phyloP scores from a whole-genome alignment of 352 stramenopile genomes.

The Phytophthora syringae region DNA sequence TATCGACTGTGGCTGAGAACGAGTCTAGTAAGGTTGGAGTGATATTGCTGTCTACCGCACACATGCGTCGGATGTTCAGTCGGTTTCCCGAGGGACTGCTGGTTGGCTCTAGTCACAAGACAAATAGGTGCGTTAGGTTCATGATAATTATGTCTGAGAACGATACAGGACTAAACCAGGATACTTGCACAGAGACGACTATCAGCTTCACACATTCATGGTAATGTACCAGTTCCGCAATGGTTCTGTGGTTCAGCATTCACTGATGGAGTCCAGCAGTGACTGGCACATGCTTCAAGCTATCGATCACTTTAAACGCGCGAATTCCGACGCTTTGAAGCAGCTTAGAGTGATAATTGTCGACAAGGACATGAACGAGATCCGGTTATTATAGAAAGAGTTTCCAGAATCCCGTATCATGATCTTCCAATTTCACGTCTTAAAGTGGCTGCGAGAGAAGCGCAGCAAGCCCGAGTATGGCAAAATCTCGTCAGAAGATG shows the following conservation, averaged over 20 bases:
- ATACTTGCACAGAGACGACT: constrained; percentile 3
- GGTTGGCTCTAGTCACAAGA: constrained; percentile 6
- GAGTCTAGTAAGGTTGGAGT: too few species aligned
- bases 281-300: not conserved
- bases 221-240: not conserved
- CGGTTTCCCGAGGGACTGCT: not conserved
- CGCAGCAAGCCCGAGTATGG: not conserved
- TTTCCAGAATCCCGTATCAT: not conserved
- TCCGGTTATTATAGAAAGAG: not conserved
- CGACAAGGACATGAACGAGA: constrained; percentile 6
- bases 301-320: not conserved
- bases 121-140: constrained; percentile 3
- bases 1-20: too few species aligned
- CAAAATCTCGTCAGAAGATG: not conserved
- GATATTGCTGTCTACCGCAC: not conserved
- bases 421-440: not conserved
- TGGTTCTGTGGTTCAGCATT: constrained; percentile 1
- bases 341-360: not conserved
- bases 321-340: not conserved
- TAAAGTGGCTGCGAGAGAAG: constrained; percentile 19
- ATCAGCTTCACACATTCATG: not conserved
- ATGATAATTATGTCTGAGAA: not conserved
- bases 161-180: not conserved
- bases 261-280: not conserved
- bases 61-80: not conserved